Evolutionary conservation across 768 basidiomycete species (phyloP).

Genomic region (Mycena venus): DNA sequence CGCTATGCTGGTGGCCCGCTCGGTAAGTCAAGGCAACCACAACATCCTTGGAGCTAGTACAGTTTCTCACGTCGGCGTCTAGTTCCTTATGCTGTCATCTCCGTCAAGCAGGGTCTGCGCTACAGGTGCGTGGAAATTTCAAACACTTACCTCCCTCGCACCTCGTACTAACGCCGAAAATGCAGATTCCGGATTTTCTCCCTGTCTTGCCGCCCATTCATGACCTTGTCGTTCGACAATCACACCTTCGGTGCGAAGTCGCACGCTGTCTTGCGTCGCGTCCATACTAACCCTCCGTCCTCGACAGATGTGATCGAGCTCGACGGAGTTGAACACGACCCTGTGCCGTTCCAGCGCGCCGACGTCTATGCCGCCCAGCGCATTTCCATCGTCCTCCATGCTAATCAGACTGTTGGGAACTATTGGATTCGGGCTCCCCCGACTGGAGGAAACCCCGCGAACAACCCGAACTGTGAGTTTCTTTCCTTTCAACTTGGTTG

Average conservation of each 20-base stretch:
- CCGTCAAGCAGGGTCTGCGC: slow-evolving; percentile 53
- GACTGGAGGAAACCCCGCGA: slow-evolving; percentile 36
- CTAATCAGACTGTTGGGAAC: slow-evolving; percentile 57
- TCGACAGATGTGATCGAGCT: no score
- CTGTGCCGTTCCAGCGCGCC: slow-evolving; percentile 53
- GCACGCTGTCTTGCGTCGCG: no score
- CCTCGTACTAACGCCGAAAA: neutral
- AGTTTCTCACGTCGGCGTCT: slow-evolving; percentile 9
- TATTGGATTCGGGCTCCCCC: slow-evolving; percentile 52
- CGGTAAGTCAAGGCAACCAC: no score
- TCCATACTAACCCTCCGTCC: no score
- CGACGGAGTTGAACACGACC: slow-evolving; percentile 57
- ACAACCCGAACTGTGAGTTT: slow-evolving; percentile 41
- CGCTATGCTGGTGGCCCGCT: no score
- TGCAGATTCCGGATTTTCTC: slow-evolving; percentile 59
- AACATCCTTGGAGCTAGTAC: no score
- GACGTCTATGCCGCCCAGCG: slow-evolving; percentile 58
- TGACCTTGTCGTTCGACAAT: slow-evolving; percentile 50
- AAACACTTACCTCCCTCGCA: neutral
- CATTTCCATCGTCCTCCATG: slow-evolving; percentile 52
- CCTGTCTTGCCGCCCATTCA: slow-evolving; percentile 59
- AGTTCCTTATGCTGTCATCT: slow-evolving; percentile 51
- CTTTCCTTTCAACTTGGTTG: no score
- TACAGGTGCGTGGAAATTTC: slow-evolving; percentile 52
- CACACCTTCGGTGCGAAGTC: slow-evolving; percentile 30